Percentiles rank a stretch among this genome's conserved stretches.
Conservation (phyloP, 371 early-diverging fungal genomes). For the Lichtheimia ornata region DNA sequence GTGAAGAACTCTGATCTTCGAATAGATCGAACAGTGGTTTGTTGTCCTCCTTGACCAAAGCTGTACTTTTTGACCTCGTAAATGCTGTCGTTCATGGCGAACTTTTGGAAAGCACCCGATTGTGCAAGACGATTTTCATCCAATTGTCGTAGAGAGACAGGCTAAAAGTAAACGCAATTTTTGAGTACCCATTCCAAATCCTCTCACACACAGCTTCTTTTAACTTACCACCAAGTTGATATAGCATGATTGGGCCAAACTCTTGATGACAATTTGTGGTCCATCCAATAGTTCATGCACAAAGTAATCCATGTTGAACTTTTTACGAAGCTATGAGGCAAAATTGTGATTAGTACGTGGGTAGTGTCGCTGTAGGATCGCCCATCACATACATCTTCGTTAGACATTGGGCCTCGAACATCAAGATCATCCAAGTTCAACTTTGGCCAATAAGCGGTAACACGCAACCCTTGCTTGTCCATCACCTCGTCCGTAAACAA, state of each 20-base stretch:
- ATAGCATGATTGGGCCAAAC: conserved; percentile 59
- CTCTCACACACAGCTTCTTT: neutral
- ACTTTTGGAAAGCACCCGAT: conserved; percentile 32
- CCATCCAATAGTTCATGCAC: conserved; percentile 77
- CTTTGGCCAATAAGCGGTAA: conserved; percentile 62
- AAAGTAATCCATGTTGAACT: conserved; percentile 75
- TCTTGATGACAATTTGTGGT: conserved; percentile 64
- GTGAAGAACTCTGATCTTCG: conserved; percentile 39
- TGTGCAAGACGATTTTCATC: conserved; percentile 47
- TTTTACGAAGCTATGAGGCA: conserved; percentile 13
- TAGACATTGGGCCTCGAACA: conserved; percentile 45
- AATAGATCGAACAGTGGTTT: conserved; percentile 42
- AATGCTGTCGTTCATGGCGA: conserved; percentile 50
- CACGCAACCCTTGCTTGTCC: conserved; percentile 57
- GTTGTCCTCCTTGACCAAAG: conserved; percentile 46
- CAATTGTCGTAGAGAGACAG: conserved; percentile 43
- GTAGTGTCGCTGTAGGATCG: too few species aligned
- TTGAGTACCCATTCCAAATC: neutral
- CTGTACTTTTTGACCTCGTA: conserved; percentile 50
- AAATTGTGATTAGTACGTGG: too few species aligned
- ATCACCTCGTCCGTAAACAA: conserved; percentile 60
- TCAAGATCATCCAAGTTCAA: conserved; percentile 23
- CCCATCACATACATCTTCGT: conserved; percentile 32
- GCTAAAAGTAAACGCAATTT: conserved; percentile 16
- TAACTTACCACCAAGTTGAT: conserved; percentile 63